Percentiles rank a stretch among this genome's conserved stretches.
phyloP scores from a whole-genome alignment of 345 rosid genomes.

The Boechera retrofracta region DNA sequence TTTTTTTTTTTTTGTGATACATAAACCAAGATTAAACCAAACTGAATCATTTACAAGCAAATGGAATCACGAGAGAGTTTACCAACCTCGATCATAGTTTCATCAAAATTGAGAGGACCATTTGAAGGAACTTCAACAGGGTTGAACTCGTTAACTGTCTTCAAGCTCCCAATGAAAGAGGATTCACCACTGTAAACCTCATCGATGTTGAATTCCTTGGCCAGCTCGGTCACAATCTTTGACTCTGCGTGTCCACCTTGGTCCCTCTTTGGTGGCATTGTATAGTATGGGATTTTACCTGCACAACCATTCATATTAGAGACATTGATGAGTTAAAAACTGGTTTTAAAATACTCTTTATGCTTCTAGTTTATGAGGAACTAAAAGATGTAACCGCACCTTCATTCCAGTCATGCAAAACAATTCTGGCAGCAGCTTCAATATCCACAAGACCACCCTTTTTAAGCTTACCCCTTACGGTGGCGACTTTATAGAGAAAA shows the following conservation, averaged over 20 bases:
- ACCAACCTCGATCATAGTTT: conserved; percentile 79
- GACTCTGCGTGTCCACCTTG: conserved; percentile 76
- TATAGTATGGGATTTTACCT: conserved; percentile 92
- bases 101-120: conserved; percentile 68
- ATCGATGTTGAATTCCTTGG: conserved; percentile 81
- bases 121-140: conserved; percentile 80
- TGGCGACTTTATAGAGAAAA: conserved; percentile 86
- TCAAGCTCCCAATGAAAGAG: conserved; percentile 89
- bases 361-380: background rate
- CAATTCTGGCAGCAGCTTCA: conserved; percentile 85
- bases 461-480: conserved; percentile 89
- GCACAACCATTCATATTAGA: conserved; percentile 36
- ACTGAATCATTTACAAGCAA: background rate
- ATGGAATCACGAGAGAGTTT: background rate
- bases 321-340: background rate
- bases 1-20: background rate
- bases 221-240: conserved; percentile 70
- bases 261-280: conserved; percentile 79
- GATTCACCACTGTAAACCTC: conserved; percentile 82
- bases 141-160: conserved; percentile 65
- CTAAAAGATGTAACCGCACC: conserved; percentile 48
- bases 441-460: conserved; percentile 94
- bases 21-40: conserved; percentile 3
- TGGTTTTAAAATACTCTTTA: background rate
- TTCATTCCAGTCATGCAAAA: conserved; percentile 92